phyloP scores from a whole-genome alignment of 2,329 filamentous ascomycete species.

The Dendrostoma leiphaemia region DNA sequence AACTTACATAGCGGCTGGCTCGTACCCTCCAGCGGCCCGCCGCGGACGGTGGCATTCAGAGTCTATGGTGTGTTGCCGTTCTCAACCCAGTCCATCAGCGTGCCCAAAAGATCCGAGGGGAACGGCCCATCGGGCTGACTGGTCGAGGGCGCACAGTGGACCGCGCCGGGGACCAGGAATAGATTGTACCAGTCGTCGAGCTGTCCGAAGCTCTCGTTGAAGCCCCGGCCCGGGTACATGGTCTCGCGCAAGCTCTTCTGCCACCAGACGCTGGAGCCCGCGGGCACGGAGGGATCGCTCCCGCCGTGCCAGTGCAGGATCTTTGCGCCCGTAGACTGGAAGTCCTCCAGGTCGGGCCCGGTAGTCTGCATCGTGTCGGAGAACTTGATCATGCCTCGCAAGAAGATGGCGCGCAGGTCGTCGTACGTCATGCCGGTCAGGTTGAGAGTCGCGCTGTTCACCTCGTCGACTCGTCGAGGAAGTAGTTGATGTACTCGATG shows the following conservation, averaged over 20 bases:
- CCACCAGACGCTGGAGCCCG: slow-evolving; percentile 11
- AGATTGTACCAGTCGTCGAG: slow-evolving; percentile 46
- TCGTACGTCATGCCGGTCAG: slow-evolving; percentile 30
- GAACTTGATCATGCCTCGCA: slow-evolving; percentile 17
- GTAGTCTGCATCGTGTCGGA: slow-evolving; percentile 19
- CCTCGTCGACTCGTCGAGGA: slow-evolving; percentile 29
- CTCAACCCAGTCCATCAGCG: slow-evolving; percentile 31
- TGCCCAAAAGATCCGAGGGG: slow-evolving; percentile 2
- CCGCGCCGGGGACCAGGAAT: slow-evolving; percentile 45
- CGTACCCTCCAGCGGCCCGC: no score
- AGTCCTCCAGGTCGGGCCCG: slow-evolving; percentile 28
- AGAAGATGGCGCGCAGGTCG: slow-evolving; percentile 22
- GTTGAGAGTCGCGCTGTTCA: slow-evolving; percentile 23
- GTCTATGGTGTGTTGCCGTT: slow-evolving; percentile 22
- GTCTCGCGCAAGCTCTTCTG: not conserved
- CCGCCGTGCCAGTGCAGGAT: slow-evolving; percentile 31
- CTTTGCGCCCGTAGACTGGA: slow-evolving; percentile 26
- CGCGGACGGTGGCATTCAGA: slow-evolving; percentile 29
- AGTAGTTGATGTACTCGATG: slow-evolving; percentile 28
- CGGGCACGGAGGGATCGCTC: slow-evolving; percentile 27
- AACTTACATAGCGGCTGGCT: no score
- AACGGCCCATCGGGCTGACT: not conserved
- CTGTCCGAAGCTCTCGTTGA: slow-evolving; percentile 16
- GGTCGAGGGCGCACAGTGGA: slow-evolving; percentile 33
- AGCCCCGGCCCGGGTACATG: slow-evolving; percentile 26